Conservation (phyloP, 2,329 filamentous ascomycete genomes). For the Furcasterigmium sp. region DNA sequence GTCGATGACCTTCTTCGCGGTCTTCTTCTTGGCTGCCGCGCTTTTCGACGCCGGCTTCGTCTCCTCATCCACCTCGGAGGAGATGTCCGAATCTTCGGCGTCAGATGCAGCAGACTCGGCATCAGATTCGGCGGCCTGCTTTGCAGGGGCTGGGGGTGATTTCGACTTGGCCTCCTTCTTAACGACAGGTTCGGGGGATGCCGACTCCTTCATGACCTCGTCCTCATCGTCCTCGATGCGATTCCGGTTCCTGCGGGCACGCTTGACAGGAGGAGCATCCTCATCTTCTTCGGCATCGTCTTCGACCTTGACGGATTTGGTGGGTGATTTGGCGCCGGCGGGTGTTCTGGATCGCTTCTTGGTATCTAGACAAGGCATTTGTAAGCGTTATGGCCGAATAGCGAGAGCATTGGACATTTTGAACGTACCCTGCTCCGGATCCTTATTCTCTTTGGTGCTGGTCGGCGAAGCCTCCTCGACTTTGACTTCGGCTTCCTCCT, state of each 20-base stretch:
- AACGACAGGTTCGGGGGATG: slow-evolving; percentile 7
- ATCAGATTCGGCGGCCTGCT: slow-evolving; percentile 16
- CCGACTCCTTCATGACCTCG: slow-evolving; percentile 30
- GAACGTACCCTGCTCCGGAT: slow-evolving; percentile 30
- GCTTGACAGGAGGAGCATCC: slow-evolving; percentile 56
- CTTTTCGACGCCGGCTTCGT: slow-evolving; percentile 66
- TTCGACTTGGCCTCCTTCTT: slow-evolving; percentile 18
- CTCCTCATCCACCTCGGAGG: slow-evolving; percentile 47
- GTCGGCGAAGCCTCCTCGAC: slow-evolving; percentile 19
- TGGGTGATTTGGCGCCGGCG: slow-evolving; percentile 14
- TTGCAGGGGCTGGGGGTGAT: background rate
- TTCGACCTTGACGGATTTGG: slow-evolving; percentile 20
- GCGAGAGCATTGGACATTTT: background rate
- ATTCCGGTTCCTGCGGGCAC: slow-evolving; percentile 40
- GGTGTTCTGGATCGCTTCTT: slow-evolving; percentile 39
- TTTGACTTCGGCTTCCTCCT: slow-evolving; percentile 25
- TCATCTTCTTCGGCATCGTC: slow-evolving; percentile 47
- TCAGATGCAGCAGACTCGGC: slow-evolving; percentile 32
- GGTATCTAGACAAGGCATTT: slow-evolving; percentile 23
- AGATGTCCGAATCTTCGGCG: slow-evolving; percentile 43
- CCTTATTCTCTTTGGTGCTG: slow-evolving; percentile 30
- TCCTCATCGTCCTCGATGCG: slow-evolving; percentile 50
- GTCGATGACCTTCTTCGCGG: slow-evolving; percentile 47
- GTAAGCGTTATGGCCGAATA: background rate
- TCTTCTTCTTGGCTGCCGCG: slow-evolving; percentile 75